Evolutionary conservation across 192 early-diverging fungal species (phyloP).

Genomic region (Entophlyctis luteolus): DNA sequence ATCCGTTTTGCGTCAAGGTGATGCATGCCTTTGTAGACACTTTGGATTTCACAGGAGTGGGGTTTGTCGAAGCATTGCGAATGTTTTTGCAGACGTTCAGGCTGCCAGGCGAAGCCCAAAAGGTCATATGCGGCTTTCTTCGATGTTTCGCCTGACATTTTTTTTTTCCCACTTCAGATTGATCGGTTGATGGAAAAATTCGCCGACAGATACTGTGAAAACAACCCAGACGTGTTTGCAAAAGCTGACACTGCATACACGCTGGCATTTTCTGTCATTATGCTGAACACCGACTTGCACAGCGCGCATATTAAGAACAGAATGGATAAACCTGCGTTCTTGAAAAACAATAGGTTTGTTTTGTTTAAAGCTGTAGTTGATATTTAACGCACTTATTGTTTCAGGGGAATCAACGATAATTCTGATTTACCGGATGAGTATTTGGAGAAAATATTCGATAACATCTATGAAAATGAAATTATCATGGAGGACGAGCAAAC

Average conservation of each 20-base stretch:
- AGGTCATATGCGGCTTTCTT: slow-evolving; percentile 23
- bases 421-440: slow-evolving; percentile 69
- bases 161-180: slow-evolving; percentile 32
- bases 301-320: slow-evolving; percentile 54
- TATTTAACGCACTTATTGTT: background rate
- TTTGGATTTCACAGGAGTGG: slow-evolving; percentile 50
- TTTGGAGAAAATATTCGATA: slow-evolving; percentile 73
- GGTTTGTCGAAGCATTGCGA: slow-evolving; percentile 56
- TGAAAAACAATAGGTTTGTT: slow-evolving; percentile 53
- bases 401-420: slow-evolving; percentile 83
- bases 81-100: slow-evolving; percentile 58
- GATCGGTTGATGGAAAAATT: slow-evolving; percentile 66
- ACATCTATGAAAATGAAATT: slow-evolving; percentile 81
- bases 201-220: slow-evolving; percentile 62
- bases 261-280: slow-evolving; percentile 61
- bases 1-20: slow-evolving; percentile 48
- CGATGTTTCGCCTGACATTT: background rate
- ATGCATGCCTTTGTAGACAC: slow-evolving; percentile 61
- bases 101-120: slow-evolving; percentile 63
- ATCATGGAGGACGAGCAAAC: slow-evolving; percentile 88
- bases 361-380: background rate
- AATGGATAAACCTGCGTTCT: slow-evolving; percentile 56
- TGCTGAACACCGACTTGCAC: slow-evolving; percentile 65
- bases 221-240: slow-evolving; percentile 56
- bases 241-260: slow-evolving; percentile 63